These are phyloP conservation scores for Toxicodendron radicans DNA, from an alignment of 345 rosid species.

Conservation along the genomic window DNA sequence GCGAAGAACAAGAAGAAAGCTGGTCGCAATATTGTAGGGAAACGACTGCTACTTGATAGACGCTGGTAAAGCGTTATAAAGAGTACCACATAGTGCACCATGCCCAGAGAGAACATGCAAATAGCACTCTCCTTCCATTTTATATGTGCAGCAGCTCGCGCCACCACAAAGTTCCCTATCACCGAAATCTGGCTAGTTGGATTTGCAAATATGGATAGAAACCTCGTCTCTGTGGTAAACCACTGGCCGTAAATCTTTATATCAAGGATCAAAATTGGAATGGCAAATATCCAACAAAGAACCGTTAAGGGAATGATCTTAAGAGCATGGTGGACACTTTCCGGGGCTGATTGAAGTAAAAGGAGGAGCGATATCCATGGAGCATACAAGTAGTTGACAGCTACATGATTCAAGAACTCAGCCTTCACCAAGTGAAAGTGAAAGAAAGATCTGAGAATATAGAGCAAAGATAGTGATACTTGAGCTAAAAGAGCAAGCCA, in stretches of 20 bases:
- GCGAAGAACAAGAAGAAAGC: conserved; percentile 71
- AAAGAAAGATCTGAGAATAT: conserved; percentile 29
- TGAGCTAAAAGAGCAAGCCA: conserved; percentile 29
- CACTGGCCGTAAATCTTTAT: conserved; percentile 76
- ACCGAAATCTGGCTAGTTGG: conserved; percentile 67
- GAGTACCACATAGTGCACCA: conserved; percentile 64
- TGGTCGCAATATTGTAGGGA: conserved; percentile 52
- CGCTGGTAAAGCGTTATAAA: conserved; percentile 76
- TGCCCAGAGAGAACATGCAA: conserved; percentile 62
- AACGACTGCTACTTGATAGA: conserved; percentile 39
- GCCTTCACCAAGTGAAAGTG: conserved; percentile 40
- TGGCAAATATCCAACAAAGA: conserved; percentile 43
- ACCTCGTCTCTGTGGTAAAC: conserved; percentile 65
- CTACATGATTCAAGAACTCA: conserved; percentile 50
- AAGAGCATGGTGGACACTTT: conserved; percentile 10
- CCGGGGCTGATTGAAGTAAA: conserved; percentile 67
- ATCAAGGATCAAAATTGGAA: conserved; percentile 56
- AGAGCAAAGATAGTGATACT: conserved; percentile 28
- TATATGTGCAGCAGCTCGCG: conserved; percentile 54
- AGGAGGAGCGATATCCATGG: conserved; percentile 71
- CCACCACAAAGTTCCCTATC: conserved; percentile 60
- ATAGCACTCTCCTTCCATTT: conserved; percentile 63
- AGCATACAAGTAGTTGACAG: conserved; percentile 64
- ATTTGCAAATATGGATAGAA: conserved; percentile 54
- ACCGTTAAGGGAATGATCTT: conserved; percentile 8